Evolutionary conservation across 441 rosid genomes (phyloP).

Genomic region (Hura crepitans): DNA sequence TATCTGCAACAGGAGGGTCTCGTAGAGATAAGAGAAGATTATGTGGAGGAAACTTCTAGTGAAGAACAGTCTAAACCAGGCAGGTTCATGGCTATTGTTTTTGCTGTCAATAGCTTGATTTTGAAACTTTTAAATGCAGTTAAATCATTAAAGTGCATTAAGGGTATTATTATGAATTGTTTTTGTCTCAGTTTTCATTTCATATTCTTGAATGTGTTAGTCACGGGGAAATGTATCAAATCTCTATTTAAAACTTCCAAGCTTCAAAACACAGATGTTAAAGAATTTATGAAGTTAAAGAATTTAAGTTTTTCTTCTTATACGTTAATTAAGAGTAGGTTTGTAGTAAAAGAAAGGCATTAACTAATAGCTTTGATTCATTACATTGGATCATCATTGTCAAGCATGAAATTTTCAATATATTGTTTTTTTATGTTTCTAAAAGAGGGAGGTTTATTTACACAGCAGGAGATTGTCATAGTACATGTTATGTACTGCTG

Average conservation of each 20-base stretch:
- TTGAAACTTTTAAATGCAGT: constrained; percentile 12
- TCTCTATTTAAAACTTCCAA: background rate
- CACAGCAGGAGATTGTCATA: background rate
- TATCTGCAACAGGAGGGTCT: constrained; percentile 60
- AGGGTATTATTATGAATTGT: background rate
- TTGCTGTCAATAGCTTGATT: constrained; percentile 5
- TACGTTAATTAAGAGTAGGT: background rate
- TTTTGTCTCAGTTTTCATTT: background rate
- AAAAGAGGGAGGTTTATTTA: background rate
- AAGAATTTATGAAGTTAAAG: no score
- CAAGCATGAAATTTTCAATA: no score
- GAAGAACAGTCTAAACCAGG: constrained; percentile 42
- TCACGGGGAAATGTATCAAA: background rate
- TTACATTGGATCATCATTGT: no score
- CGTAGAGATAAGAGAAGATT: constrained; percentile 85
- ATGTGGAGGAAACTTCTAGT: constrained; percentile 43
- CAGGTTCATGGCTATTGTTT: constrained; percentile 20
- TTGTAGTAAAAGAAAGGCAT: no score
- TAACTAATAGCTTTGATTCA: no score
- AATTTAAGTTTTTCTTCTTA: background rate
- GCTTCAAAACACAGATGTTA: background rate
- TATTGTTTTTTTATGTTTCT: background rate
- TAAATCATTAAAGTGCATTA: constrained; percentile 4
- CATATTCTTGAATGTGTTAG: no score
- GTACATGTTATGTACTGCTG: no score